Evolutionary conservation across 73 alveolate species (phyloP), one percentile per base, ranked within the genome.

Genomic region (Tetrahymena borealis): DNA sequence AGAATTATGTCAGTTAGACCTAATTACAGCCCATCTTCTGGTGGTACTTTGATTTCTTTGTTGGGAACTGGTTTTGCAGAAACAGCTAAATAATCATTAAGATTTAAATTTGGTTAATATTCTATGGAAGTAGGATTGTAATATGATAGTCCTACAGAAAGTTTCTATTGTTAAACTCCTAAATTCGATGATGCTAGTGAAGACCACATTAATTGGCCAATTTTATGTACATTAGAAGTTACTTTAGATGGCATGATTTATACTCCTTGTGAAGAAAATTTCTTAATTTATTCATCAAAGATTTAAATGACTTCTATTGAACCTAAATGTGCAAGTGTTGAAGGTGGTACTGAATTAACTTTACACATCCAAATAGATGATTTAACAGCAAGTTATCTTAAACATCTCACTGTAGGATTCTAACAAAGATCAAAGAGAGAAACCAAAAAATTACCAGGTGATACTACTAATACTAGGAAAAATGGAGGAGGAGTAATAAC

Each of bases 321-420:
- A 90, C 99, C 99, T n/a, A 99, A 99, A 95, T 98, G 99, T 94
- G 99, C 99, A 32, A 96, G 99, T 15, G 99, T 99, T 18, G 78
- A 95, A 35, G 99, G 99, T 38, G 99, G 99, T 35, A 96, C 99
- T 32, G 98, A 98, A 16, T 92, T 98, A 18, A 97, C 98, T 77
- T 93, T 99, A 15, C 94, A 95, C 60, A 98, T 98, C 33, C 96
- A 97, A 92, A 95, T 98, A 39, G 99, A 98, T 94, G 96, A 96
- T 90, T 96, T 94, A 38, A 97, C 98, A n/a, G 98, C 98, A 60
- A 91, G 95, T 35, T 95, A 96, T 85, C 94, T 98, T 91, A 96
- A 95, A 94, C 97, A 97, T 90, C 92, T 98, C 90, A 97, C 98
- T 32, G 97, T 98, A 13, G 99, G 99, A 28, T 98, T 98, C 96